Conservation (phyloP, 805 yeast genomes). For the Pichia membranifaciens region DNA sequence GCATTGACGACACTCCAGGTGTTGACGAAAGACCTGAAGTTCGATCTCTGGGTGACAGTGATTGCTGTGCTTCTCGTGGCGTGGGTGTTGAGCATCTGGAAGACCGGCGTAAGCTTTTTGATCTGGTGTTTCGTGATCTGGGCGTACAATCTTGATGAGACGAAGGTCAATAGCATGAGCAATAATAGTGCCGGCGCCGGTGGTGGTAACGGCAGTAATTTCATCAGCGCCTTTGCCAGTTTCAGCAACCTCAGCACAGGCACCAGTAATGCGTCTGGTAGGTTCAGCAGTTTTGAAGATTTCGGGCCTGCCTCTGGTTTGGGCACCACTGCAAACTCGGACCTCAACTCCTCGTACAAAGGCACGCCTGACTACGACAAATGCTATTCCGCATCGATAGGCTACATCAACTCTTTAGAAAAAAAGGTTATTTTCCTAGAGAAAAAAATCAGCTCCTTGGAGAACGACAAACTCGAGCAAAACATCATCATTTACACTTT, state of each 20-base stretch:
- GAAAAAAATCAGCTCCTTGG: slow-evolving; percentile 3
- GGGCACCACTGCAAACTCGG: not conserved
- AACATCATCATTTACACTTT: slow-evolving; percentile 12
- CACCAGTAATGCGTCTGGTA: no score
- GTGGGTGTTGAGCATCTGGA: slow-evolving; percentile 13
- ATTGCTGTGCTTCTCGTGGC: slow-evolving; percentile 5
- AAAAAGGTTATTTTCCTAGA: slow-evolving; percentile 5
- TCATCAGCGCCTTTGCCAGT: not conserved
- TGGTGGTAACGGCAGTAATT: not conserved
- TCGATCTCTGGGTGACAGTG: slow-evolving; percentile 12
- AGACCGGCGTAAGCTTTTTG: slow-evolving; percentile 7
- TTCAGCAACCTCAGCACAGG: no score
- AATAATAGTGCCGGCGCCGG: no score
- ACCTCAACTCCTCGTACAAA: not conserved
- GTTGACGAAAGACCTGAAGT: slow-evolving; percentile 1
- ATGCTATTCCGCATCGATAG: not conserved
- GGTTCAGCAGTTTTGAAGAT: no score
- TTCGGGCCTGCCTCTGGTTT: no score
- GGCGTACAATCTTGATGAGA: slow-evolving; percentile 14
- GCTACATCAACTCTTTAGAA: slow-evolving; percentile 1
- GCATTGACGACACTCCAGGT: not conserved
- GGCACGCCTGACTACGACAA: not conserved
- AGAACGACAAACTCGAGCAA: slow-evolving; percentile 13
- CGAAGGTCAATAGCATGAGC: not conserved
- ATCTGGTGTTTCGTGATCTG: slow-evolving; percentile 14